Percentiles rank a stretch among this genome's conserved stretches.
Evolutionary conservation across 108 stramenopile species (phyloP).

Genomic region (Fragilaria radians): DNA sequence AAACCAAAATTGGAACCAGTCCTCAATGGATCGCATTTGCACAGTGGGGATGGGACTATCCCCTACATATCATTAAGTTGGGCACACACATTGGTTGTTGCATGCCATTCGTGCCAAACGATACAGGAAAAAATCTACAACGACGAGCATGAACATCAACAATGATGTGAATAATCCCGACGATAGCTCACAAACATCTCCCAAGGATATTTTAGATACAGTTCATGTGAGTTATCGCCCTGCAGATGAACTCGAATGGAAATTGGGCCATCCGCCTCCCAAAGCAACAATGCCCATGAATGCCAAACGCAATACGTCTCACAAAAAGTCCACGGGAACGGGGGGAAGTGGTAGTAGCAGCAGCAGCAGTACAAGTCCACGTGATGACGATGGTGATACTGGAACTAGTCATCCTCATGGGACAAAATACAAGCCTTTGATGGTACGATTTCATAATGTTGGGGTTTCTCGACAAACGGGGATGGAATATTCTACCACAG

Average conservation of each 20-base stretch:
- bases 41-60: conserved; percentile 83
- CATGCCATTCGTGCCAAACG: conserved; percentile 69
- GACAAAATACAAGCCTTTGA: conserved; percentile 80
- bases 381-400: conserved; percentile 36
- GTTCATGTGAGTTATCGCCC: conserved; percentile 71
- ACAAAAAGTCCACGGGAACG: neutral
- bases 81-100: conserved; percentile 84
- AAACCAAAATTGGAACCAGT: conserved; percentile 34
- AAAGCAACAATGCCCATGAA: conserved; percentile 22
- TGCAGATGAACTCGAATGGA: conserved; percentile 68
- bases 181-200: too few relatives aligned
- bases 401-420: conserved; percentile 74
- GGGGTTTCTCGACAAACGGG: conserved; percentile 66
- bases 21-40: conserved; percentile 27
- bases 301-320: neutral
- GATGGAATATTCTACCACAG: conserved; percentile 78
- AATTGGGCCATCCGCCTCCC: conserved; percentile 54
- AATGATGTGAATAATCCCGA: too few relatives aligned
- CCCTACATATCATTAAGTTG: conserved; percentile 73
- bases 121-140: too few relatives aligned
- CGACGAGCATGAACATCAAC: too few relatives aligned
- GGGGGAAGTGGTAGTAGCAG: too few relatives aligned
- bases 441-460: conserved; percentile 64
- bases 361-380: too few relatives aligned
- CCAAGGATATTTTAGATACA: conserved; percentile 60